phyloP scores from a whole-genome alignment of 1,284 basidiomycete genomes.

The Caloboletus inedulis region DNA sequence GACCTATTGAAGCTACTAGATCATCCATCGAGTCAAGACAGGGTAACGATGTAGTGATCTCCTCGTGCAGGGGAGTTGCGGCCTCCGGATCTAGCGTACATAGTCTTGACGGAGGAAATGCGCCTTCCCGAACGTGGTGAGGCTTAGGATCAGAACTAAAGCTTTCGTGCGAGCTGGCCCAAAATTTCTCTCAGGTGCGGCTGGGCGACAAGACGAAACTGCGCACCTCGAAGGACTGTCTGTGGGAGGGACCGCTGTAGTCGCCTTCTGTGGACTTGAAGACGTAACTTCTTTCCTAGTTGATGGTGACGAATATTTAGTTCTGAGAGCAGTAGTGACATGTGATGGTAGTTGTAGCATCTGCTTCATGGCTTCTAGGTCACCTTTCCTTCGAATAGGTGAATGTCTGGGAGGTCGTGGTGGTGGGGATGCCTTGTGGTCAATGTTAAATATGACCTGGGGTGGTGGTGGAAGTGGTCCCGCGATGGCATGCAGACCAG shows the following conservation, averaged over 20 bases:
- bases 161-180: constrained; percentile 21
- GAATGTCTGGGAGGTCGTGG: constrained; percentile 66
- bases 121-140: constrained; percentile 62
- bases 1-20: constrained; percentile 34
- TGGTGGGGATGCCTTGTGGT: constrained; percentile 46
- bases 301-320: constrained; percentile 17
- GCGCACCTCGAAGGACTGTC: constrained; percentile 25
- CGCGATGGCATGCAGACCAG: constrained; percentile 65
- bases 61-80: constrained; percentile 17
- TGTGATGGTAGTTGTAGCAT: constrained; percentile 55
- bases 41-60: constrained; percentile 18
- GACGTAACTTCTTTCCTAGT: constrained; percentile 5
- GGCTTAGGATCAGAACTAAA: constrained; percentile 26
- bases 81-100: constrained; percentile 34
- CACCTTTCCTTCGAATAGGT: constrained; percentile 44
- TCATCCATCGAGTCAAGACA: constrained; percentile 34
- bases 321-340: constrained; percentile 44
- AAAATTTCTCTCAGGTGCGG: constrained; percentile 1
- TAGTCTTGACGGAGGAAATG: constrained; percentile 54
- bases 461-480: constrained; percentile 70
- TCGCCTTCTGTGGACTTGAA: constrained; percentile 4
- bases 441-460: constrained; percentile 49
- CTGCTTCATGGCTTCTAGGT: constrained; percentile 54
- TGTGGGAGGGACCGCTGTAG: constrained; percentile 2
- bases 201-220: neutral